These are phyloP conservation scores for Hypoxylon sp. DNA, from an alignment of 2,329 filamentous ascomycete species.

Conservation along the genomic window DNA sequence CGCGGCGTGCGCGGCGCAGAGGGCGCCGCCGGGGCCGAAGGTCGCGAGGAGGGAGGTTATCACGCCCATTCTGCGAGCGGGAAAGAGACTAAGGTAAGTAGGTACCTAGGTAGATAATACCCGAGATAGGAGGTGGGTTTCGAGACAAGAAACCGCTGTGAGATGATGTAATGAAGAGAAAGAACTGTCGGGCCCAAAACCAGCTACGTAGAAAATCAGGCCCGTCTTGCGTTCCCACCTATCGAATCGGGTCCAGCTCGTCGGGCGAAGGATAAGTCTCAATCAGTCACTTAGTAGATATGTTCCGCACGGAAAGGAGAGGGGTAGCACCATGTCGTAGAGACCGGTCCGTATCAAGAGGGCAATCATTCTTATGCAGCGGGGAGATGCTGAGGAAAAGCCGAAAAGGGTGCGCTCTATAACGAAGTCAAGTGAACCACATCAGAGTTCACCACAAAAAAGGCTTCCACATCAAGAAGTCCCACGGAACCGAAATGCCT, in stretches of 20 bases:
- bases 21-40: slow-evolving; percentile 34
- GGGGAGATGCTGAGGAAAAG: not conserved
- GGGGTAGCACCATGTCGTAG: not conserved
- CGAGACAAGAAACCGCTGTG: too few relatives aligned
- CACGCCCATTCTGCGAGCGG: slow-evolving; percentile 9
- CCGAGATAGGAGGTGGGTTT: too few relatives aligned
- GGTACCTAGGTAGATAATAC: too few relatives aligned
- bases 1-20: slow-evolving; percentile 34
- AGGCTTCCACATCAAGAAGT: not conserved
- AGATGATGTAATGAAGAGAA: not conserved
- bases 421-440: not conserved
- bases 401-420: too few relatives aligned
- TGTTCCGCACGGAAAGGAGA: too few relatives aligned
- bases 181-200: not conserved
- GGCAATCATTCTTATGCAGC: not conserved
- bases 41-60: slow-evolving; percentile 27
- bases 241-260: not conserved
- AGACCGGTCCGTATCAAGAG: not conserved
- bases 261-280: not conserved
- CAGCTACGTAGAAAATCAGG: not conserved
- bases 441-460: not conserved
- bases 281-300: not conserved
- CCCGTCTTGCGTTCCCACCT: not conserved
- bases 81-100: not conserved
- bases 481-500: not conserved